These are phyloP conservation scores for Rubia yunnanensis DNA, from an alignment of 257 asterid genomes.

Conservation along the genomic window DNA sequence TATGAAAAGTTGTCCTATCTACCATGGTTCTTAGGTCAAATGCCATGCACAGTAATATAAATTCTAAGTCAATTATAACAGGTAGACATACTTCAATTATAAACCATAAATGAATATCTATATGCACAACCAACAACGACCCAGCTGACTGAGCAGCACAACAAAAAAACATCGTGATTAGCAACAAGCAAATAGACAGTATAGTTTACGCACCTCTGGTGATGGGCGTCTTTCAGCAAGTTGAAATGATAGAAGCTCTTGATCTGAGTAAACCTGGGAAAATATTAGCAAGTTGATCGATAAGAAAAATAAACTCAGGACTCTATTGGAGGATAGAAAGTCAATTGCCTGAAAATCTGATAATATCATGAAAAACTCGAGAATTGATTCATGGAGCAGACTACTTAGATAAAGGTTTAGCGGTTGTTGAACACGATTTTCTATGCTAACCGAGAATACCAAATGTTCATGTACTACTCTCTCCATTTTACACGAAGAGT, in stretches of 20 bases:
- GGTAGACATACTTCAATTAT: not conserved
- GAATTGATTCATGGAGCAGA: not conserved
- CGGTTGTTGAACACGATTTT: too few relatives aligned
- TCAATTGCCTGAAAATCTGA: not conserved
- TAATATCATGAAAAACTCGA: not conserved
- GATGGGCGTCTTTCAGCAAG: conserved; percentile 91
- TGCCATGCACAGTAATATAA: not conserved
- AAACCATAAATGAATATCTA: not conserved
- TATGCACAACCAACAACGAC: not conserved
- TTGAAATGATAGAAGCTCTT: conserved; percentile 91
- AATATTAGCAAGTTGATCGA: not conserved
- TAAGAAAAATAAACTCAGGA: not conserved
- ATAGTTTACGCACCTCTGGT: conserved; percentile 48
- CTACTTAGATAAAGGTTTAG: too few relatives aligned
- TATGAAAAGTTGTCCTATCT: conserved; percentile 37
- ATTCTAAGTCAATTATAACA: not conserved
- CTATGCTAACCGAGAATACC: not conserved
- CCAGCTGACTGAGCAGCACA: not conserved
- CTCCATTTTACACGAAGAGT: not conserved
- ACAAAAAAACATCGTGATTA: not conserved
- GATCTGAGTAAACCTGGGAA: conserved; percentile 84
- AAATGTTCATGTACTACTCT: not conserved
- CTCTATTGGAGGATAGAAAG: not conserved
- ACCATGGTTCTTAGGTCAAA: conserved; percentile 13
- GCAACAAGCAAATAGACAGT: not conserved